Conservation (phyloP, 2,329 filamentous ascomycete species). For the Bipolaris victoriae region DNA sequence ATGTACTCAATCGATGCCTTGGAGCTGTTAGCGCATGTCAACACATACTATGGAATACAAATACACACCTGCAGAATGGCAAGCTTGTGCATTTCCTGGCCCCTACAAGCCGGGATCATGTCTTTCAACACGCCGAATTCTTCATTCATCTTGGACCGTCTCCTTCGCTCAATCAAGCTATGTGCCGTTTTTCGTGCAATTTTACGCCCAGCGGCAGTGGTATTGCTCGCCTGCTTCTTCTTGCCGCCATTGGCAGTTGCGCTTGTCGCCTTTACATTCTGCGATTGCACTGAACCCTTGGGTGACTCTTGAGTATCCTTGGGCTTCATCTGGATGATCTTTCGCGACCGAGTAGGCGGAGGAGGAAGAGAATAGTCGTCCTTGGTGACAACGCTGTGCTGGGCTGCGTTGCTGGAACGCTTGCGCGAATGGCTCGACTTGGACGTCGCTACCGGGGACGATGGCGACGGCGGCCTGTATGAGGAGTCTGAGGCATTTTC, state of each 20-base stretch:
- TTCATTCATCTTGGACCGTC: constrained; percentile 98
- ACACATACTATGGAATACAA: too few species aligned
- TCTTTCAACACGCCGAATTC: constrained; percentile 92
- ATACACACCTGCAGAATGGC: constrained; percentile 84
- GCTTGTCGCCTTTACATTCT: constrained; percentile 30
- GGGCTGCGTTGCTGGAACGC: constrained; percentile 36
- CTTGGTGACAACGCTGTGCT: constrained; percentile 55
- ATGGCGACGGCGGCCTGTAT: constrained; percentile 56
- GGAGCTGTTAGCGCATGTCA: constrained; percentile 4
- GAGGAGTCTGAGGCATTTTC: constrained; percentile 59
- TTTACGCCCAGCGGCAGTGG: constrained; percentile 88
- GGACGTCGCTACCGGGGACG: constrained; percentile 41
- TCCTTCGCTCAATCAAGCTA: constrained; percentile 86
- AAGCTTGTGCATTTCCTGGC: constrained; percentile 95
- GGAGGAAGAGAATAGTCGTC: constrained; percentile 82
- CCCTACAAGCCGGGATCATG: constrained; percentile 95
- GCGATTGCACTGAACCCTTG: constrained; percentile 28
- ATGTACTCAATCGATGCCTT: constrained; percentile 97
- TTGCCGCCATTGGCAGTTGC: constrained; percentile 58
- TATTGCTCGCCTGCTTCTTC: constrained; percentile 72
- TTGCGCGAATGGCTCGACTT: constrained; percentile 42
- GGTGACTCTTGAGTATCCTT: constrained; percentile 38
- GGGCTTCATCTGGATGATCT: constrained; percentile 98
- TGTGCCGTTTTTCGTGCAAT: constrained; percentile 96
- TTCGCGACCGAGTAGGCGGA: constrained; percentile 87